phyloP scores from a whole-genome alignment of 129 eudicot genomes.

The Chrysanthemum lavandulifolium region DNA sequence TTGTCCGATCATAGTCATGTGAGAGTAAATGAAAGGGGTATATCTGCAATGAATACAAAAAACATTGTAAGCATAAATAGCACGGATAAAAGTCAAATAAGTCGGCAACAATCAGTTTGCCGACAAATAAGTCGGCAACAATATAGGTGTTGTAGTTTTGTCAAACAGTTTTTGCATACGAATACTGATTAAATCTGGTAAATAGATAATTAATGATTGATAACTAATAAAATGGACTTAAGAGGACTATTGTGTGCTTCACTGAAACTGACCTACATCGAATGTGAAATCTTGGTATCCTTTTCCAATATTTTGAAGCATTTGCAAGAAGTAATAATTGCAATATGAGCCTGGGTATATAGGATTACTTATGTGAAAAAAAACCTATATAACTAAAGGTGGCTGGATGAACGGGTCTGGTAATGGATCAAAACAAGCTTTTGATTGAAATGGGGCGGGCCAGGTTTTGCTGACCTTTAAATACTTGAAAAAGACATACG shows the following conservation, averaged over 20 bases:
- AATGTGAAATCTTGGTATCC: slow-evolving; percentile 77
- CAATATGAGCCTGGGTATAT: slow-evolving; percentile 67
- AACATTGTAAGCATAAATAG: neutral
- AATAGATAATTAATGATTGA: slow-evolving; percentile 12
- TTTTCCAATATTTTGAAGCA: slow-evolving; percentile 75
- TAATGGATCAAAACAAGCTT: neutral
- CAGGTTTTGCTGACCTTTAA: neutral
- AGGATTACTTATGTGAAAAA: neutral
- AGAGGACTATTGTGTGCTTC: neutral
- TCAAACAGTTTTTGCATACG: slow-evolving; percentile 58
- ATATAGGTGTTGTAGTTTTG: slow-evolving; percentile 52
- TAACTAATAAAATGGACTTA: neutral
- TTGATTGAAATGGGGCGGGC: neutral
- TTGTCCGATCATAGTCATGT: no score
- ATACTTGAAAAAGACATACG: neutral
- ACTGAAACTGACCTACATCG: slow-evolving; percentile 58
- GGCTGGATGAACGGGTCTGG: neutral
- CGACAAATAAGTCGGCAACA: no score
- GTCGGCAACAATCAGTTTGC: neutral
- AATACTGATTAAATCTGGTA: slow-evolving; percentile 56
- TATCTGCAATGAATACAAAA: slow-evolving; percentile 42
- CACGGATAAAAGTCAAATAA: neutral
- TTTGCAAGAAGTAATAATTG: slow-evolving; percentile 86
- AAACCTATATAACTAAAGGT: neutral
- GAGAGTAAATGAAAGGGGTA: slow-evolving; percentile 48